Evolutionary conservation across 1,139 yeast species (phyloP).

Genomic region (Barnettozyma hawaiiensis): DNA sequence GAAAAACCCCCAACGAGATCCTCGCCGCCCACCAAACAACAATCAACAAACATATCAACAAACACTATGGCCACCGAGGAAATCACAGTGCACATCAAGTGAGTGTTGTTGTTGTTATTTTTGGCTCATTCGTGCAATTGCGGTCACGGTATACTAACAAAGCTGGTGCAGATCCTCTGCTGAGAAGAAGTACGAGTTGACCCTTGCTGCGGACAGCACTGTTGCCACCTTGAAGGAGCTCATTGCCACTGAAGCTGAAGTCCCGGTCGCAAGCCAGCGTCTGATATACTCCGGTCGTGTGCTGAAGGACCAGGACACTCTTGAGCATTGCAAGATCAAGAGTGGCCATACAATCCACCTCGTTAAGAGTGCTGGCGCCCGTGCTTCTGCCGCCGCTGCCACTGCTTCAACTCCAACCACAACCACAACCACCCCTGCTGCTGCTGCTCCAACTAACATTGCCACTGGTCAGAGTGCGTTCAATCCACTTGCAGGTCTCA

Average conservation of each 20-base stretch:
- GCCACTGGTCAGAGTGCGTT: conserved; percentile 87
- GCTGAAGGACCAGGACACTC: conserved; percentile 73
- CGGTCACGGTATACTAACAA: conserved; percentile 1
- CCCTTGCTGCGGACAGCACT: conserved; percentile 48
- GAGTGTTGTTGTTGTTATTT: conserved; percentile 8
- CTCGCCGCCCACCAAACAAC: background rate
- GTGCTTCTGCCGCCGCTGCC: conserved; percentile 25
- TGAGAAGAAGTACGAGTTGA: conserved; percentile 70
- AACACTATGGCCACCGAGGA: conserved; percentile 12
- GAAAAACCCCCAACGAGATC: background rate
- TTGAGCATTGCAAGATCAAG: conserved; percentile 74
- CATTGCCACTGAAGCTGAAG: conserved; percentile 52
- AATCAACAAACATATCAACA: background rate
- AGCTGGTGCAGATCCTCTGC: conserved; percentile 45
- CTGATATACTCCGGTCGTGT: conserved; percentile 93
- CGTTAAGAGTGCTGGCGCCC: conserved; percentile 62
- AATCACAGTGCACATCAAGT: conserved; percentile 21
- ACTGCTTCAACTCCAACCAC: conserved; percentile 4
- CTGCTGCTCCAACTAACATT: conserved; percentile 54
- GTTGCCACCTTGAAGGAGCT: conserved; percentile 64
- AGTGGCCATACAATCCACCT: conserved; percentile 84
- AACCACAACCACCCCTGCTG: conserved; percentile 31
- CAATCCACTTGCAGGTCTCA: conserved; percentile 85
- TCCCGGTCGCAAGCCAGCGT: conserved; percentile 75
- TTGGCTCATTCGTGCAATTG: no score